Percentiles rank a stretch among this genome's conserved stretches.
Evolutionary conservation across 805 yeast species (phyloP).

Genomic region (Candida boidinii): DNA sequence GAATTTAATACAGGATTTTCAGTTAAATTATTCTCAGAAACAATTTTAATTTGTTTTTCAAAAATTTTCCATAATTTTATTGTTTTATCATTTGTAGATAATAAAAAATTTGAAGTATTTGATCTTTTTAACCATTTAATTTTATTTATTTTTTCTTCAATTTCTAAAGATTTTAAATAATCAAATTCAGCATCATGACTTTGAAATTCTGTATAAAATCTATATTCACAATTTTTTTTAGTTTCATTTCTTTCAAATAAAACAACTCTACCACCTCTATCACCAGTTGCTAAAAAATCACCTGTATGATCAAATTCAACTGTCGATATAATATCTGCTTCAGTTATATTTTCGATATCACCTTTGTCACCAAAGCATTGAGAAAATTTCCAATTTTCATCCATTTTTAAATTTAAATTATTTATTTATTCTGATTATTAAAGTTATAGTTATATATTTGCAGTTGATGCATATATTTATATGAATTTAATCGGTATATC

Average conservation of each 20-base stretch:
- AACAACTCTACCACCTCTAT: constrained; percentile 96
- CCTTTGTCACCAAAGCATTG: constrained; percentile 99
- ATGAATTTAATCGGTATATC: too few relatives aligned
- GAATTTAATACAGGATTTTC: constrained; percentile 19
- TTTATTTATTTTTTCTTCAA: constrained; percentile 96
- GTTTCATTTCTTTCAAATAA: constrained; percentile 80
- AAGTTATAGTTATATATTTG: too few relatives aligned
- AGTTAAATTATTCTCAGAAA: constrained; percentile 78
- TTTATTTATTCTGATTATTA: too few relatives aligned
- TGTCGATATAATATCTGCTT: constrained; percentile 94
- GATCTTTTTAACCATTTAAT: constrained; percentile 91
- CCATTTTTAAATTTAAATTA: too few relatives aligned
- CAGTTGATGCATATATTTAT: too few relatives aligned
- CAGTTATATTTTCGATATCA: constrained; percentile 90
- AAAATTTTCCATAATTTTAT: constrained; percentile 94
- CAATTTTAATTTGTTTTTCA: constrained; percentile 87
- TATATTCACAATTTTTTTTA: constrained; percentile 81
- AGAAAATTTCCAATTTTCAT: constrained; percentile 70
- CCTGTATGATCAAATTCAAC: constrained; percentile 96
- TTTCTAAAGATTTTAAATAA: constrained; percentile 89
- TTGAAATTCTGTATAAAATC: constrained; percentile 94
- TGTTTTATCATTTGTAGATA: constrained; percentile 96
- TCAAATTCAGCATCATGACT: constrained; percentile 98
- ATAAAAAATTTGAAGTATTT: constrained; percentile 81
- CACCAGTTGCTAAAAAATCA: constrained; percentile 95